Conservation (phyloP, 495 filamentous ascomycete genomes). For the Penicillium egyptiacum region DNA sequence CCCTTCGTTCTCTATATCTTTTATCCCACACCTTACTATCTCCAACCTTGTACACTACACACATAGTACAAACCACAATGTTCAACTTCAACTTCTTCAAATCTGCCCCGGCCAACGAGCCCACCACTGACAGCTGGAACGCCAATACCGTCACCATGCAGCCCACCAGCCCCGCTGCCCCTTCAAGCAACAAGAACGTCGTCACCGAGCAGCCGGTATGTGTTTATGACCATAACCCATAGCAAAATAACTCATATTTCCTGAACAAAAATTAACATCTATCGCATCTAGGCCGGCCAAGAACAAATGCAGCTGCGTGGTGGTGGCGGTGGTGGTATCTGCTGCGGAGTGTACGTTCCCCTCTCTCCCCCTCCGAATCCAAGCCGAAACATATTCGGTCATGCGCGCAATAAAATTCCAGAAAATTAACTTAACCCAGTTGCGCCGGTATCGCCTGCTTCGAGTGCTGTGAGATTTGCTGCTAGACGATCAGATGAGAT, state of each 20-base stretch:
- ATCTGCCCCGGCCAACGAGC: slow-evolving; percentile 34
- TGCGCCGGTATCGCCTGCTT: slow-evolving; percentile 47
- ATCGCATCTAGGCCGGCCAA: slow-evolving; percentile 26
- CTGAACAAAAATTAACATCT: slow-evolving; percentile 12
- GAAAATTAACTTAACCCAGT: slow-evolving; percentile 22
- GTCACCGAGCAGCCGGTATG: slow-evolving; percentile 44
- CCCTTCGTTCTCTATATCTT: not conserved
- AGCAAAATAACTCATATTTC: not conserved
- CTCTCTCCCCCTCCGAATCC: not conserved
- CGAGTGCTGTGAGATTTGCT: slow-evolving; percentile 50
- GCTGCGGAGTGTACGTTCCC: slow-evolving; percentile 46
- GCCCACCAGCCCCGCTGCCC: slow-evolving; percentile 39
- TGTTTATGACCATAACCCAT: not conserved
- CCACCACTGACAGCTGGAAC: slow-evolving; percentile 34
- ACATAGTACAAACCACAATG: no score
- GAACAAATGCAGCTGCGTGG: slow-evolving; percentile 47
- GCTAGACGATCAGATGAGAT: slow-evolving; percentile 27
- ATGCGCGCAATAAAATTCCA: not conserved
- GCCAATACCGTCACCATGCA: slow-evolving; percentile 43
- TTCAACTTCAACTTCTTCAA: slow-evolving; percentile 45
- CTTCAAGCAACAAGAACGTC: slow-evolving; percentile 28
- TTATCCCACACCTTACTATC: not conserved
- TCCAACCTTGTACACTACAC: not conserved
- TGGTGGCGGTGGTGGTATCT: slow-evolving; percentile 43
- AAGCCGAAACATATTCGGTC: not conserved